These are phyloP conservation scores for Talaromyces proteolyticus DNA, from an alignment of 495 filamentous ascomycete species.

Conservation along the genomic window DNA sequence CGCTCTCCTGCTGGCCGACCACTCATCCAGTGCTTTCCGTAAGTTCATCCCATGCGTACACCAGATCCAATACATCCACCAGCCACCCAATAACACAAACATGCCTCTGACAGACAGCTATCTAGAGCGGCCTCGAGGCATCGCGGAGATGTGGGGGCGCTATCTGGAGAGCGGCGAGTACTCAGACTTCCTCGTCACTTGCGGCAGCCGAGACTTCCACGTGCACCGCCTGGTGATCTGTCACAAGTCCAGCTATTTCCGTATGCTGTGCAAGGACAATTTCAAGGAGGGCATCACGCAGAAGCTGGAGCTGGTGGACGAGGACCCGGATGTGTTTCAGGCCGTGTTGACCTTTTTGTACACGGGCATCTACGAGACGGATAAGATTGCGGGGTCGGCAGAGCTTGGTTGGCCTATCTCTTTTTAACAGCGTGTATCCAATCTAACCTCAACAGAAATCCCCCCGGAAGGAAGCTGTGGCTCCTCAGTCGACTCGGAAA, in stretches of 20 bases:
- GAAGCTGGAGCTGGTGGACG: slow-evolving; percentile 5
- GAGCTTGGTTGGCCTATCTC: background rate
- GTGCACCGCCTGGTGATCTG: slow-evolving; percentile 8
- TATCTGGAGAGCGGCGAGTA: slow-evolving; percentile 8
- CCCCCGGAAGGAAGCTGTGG: background rate
- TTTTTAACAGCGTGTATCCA: background rate
- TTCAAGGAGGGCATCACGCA: slow-evolving; percentile 9
- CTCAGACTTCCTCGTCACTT: slow-evolving; percentile 6
- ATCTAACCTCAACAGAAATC: background rate
- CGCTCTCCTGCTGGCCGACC: background rate
- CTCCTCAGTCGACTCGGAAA: slow-evolving; percentile 7
- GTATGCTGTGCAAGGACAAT: slow-evolving; percentile 6
- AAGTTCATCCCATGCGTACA: background rate
- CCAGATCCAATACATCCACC: background rate
- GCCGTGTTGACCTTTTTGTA: slow-evolving; percentile 8
- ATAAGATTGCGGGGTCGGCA: slow-evolving; percentile 1
- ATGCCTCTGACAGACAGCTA: slow-evolving; percentile 4
- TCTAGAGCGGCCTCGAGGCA: slow-evolving; percentile 4
- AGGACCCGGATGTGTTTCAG: slow-evolving; percentile 9
- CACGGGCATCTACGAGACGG: slow-evolving; percentile 7
- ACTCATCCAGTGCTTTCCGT: background rate
- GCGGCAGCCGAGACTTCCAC: slow-evolving; percentile 5
- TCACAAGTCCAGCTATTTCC: slow-evolving; percentile 8
- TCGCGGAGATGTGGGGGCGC: slow-evolving; percentile 8
- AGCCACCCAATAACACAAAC: background rate